Conservation (phyloP, 148 eudicot genomes). For the Pouteria glomerata region DNA sequence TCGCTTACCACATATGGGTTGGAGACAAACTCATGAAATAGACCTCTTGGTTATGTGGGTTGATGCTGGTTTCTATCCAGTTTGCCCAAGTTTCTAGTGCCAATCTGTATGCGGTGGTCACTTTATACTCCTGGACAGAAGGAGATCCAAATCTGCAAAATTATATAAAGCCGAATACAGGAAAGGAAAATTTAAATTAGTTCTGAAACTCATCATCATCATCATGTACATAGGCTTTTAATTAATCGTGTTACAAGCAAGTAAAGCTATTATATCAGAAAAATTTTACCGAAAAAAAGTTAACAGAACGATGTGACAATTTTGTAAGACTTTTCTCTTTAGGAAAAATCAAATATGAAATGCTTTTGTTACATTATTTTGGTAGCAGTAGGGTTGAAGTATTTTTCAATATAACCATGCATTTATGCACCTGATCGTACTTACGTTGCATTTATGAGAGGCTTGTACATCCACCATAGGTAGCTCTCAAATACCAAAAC, state of each 20-base stretch:
- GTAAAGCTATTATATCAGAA: too few relatives aligned
- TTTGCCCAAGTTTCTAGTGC: conserved; percentile 89
- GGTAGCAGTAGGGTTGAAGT: too few relatives aligned
- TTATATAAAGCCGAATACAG: background rate
- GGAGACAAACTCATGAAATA: conserved; percentile 92
- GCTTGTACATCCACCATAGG: conserved; percentile 97
- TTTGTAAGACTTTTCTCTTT: too few relatives aligned
- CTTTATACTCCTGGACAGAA: conserved; percentile 57
- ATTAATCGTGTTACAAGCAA: too few relatives aligned
- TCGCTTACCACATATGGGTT: conserved; percentile 85
- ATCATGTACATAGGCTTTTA: too few relatives aligned
- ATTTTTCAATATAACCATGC: too few relatives aligned
- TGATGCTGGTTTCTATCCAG: conserved; percentile 74
- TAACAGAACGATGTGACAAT: too few relatives aligned
- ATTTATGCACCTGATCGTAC: conserved; percentile 10
- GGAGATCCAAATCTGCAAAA: conserved; percentile 47
- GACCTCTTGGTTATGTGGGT: conserved; percentile 58
- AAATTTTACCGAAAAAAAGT: too few relatives aligned
- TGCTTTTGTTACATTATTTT: too few relatives aligned
- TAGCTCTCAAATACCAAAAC: conserved; percentile 82
- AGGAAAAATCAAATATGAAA: too few relatives aligned
- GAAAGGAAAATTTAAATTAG: background rate
- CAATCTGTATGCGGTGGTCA: conserved; percentile 66
- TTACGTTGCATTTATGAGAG: conserved; percentile 79
- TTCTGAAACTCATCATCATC: too few relatives aligned